Conservation (phyloP, 768 basidiomycete species). For the Austroboletus festivus region DNA sequence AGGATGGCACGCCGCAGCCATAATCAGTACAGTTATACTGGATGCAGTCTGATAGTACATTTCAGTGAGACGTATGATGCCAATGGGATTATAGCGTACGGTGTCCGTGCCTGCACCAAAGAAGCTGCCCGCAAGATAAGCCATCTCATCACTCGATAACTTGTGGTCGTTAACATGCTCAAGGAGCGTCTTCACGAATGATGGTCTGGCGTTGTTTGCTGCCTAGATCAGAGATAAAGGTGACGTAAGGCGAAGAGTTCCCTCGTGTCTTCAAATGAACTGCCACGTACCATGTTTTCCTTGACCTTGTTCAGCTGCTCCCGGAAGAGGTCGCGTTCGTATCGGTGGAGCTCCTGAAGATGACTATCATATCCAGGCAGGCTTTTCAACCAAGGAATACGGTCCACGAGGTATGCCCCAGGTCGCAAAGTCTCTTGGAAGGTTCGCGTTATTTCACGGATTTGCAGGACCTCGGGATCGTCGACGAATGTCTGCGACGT, state of each 20-base stretch:
- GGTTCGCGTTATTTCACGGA: slow-evolving; percentile 20
- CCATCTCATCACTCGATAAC: slow-evolving; percentile 49
- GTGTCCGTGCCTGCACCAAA: slow-evolving; percentile 62
- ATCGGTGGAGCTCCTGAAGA: slow-evolving; percentile 47
- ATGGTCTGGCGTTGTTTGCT: slow-evolving; percentile 6
- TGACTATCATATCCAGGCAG: slow-evolving; percentile 57
- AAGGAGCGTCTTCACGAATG: slow-evolving; percentile 52
- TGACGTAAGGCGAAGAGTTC: background rate
- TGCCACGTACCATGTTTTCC: slow-evolving; percentile 2
- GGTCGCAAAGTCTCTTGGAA: slow-evolving; percentile 32
- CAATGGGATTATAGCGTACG: slow-evolving; percentile 10
- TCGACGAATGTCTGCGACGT: slow-evolving; percentile 15
- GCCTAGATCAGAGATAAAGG: slow-evolving; percentile 1
- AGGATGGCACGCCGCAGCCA: slow-evolving; percentile 50
- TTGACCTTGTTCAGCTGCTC: slow-evolving; percentile 33
- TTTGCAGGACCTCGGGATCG: slow-evolving; percentile 12
- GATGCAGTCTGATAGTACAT: slow-evolving; percentile 37
- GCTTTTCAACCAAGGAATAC: slow-evolving; percentile 34
- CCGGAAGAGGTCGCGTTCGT: slow-evolving; percentile 50
- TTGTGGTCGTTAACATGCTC: slow-evolving; percentile 47
- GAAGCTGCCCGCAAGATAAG: slow-evolving; percentile 58
- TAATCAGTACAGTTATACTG: slow-evolving; percentile 45
- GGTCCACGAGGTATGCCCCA: slow-evolving; percentile 33
- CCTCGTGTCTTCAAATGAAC: background rate
- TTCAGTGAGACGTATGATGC: background rate